These are phyloP conservation scores for Aspergillus tanneri DNA, from an alignment of 2,329 filamentous ascomycete species.

Conservation along the genomic window DNA sequence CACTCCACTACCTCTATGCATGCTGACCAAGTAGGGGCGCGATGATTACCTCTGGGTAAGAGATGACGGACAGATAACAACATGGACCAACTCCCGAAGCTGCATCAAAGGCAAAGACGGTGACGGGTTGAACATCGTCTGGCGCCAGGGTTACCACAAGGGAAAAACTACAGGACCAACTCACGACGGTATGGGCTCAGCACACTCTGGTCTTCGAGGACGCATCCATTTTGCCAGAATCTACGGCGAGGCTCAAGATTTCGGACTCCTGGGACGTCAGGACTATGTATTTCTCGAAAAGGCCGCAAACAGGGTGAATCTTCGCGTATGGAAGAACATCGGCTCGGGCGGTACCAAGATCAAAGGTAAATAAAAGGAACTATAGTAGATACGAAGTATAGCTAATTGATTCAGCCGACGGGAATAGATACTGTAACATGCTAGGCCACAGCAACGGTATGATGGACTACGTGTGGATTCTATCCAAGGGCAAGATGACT, in stretches of 20 bases:
- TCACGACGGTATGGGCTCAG: conserved; percentile 3
- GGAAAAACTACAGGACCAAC: neutral
- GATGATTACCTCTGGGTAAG: neutral
- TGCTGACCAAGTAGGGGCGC: neutral
- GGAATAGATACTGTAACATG: conserved; percentile 4
- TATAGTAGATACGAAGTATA: too few species aligned
- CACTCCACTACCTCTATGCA: neutral
- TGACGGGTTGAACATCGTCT: neutral
- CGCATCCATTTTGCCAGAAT: neutral
- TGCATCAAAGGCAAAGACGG: neutral
- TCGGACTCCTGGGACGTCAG: too few species aligned
- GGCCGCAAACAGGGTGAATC: neutral
- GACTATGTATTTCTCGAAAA: neutral
- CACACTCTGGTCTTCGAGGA: neutral
- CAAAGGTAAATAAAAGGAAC: neutral
- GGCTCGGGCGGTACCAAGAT: conserved; percentile 1
- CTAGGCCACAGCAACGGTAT: neutral
- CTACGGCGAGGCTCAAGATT: neutral
- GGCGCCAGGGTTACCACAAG: neutral
- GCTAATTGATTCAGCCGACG: too few species aligned
- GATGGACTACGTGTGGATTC: neutral
- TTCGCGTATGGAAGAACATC: neutral
- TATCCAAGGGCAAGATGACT: neutral
- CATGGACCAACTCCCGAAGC: conserved; percentile 3
- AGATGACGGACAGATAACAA: conserved; percentile 2